phyloP scores from a whole-genome alignment of 2,329 filamentous ascomycete genomes.

The Dryadomyces quercus-mongolicae region DNA sequence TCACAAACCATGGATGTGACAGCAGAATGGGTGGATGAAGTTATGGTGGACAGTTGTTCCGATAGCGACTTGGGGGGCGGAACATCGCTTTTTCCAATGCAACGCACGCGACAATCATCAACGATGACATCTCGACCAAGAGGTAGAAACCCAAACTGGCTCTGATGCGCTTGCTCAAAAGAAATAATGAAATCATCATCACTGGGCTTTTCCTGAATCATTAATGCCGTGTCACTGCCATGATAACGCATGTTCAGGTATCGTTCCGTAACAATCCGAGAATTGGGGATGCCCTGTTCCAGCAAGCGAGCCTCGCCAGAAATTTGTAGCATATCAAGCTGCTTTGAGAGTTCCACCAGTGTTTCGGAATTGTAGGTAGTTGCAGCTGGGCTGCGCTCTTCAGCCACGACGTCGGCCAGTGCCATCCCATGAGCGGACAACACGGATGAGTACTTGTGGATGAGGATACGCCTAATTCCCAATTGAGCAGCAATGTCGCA shows the following conservation, averaged over 20 bases:
- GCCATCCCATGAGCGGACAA: slow-evolving; percentile 28
- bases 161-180: slow-evolving; percentile 56
- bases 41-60: no score
- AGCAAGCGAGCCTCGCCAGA: neutral
- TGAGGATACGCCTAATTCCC: slow-evolving; percentile 56
- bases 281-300: slow-evolving; percentile 24
- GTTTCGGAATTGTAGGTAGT: slow-evolving; percentile 58
- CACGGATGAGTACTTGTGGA: slow-evolving; percentile 57
- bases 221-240: slow-evolving; percentile 79
- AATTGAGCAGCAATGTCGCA: slow-evolving; percentile 55
- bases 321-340: neutral
- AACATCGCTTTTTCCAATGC: slow-evolving; percentile 31
- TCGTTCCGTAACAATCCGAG: slow-evolving; percentile 52
- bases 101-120: slow-evolving; percentile 57
- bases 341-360: slow-evolving; percentile 37
- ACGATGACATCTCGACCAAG: slow-evolving; percentile 58
- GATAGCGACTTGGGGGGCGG: neutral
- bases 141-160: slow-evolving; percentile 56
- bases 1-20: neutral
- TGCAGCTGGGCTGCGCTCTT: slow-evolving; percentile 34
- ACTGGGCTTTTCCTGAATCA: slow-evolving; percentile 42
- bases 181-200: slow-evolving; percentile 27
- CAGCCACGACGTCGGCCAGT: slow-evolving; percentile 22
- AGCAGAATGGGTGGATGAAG: slow-evolving; percentile 31
- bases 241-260: slow-evolving; percentile 90